Evolutionary conservation across 495 filamentous ascomycete genomes (phyloP), one percentile per base, ranked within the genome.

Genomic region (Penicillium malachiteum): DNA sequence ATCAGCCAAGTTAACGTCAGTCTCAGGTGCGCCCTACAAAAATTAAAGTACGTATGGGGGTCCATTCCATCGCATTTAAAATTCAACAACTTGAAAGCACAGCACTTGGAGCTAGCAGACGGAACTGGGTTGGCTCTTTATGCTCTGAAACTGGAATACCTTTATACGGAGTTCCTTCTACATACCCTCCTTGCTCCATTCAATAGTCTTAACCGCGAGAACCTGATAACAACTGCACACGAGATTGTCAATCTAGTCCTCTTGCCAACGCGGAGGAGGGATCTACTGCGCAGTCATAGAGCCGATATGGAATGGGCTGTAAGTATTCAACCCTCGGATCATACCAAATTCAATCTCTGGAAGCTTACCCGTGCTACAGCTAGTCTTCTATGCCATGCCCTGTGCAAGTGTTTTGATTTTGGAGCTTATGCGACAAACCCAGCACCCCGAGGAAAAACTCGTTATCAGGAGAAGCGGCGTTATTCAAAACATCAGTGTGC

Each of bases 311-410:
- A 49, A 37, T 49, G 47, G 47, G 32, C 14, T 17, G 47, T 49
- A 49, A 49, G 47, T 49, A 14, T n/a, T n/a, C 16, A 26, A 9
- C 11, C 21, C 17, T 21, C 17, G 3, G 47, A 49, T 18, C 9
- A n/a, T 2, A 12, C 14, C 16, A 43, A 7, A 10, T 43, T 1
- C n/a, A 49, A 35, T 0, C 1, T 21, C 14, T 14, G 3, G 13
- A 49, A 16, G 17, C 47, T 49, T 39, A 35, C 16, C 1, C 18
- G 21, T 9, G 17, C 33, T 14, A 26, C 35, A 55, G 53, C 45
- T 55, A 9, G 53, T 55, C 8, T 55, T 55, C 30, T 55, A 55
- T 21, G 53, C 44, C 14, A 55, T 55, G 53, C 53, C 53, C 11
- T 55, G 53, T 26, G 45, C 53, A 30, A 55, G 53, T n/a, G 53